Conservation (phyloP, 2,329 filamentous ascomycete species). For the Clathrospora elynae region DNA sequence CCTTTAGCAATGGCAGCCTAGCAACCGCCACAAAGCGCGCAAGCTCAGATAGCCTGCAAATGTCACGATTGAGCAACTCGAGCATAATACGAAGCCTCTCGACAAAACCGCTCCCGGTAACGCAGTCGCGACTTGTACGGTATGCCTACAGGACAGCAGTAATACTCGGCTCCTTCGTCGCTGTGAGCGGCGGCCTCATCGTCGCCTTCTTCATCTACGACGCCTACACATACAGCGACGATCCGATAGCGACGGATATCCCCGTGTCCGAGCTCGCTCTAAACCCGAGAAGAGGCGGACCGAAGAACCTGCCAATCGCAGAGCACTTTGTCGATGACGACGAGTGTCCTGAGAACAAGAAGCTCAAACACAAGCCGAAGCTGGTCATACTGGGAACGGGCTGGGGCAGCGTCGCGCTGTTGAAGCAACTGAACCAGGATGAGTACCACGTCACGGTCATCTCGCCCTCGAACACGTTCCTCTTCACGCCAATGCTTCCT, state of each 20-base stretch:
- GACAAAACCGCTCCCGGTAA: slow-evolving; percentile 38
- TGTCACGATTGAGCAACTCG: slow-evolving; percentile 24
- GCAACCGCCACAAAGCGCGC: slow-evolving; percentile 29
- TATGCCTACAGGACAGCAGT: slow-evolving; percentile 73
- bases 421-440: slow-evolving; percentile 87
- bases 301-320: slow-evolving; percentile 92
- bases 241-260: slow-evolving; percentile 70
- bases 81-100: slow-evolving; percentile 34
- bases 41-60: slow-evolving; percentile 26
- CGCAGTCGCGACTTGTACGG: slow-evolving; percentile 48
- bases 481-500: slow-evolving; percentile 97
- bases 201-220: slow-evolving; percentile 93
- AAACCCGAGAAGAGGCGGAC: slow-evolving; percentile 79
- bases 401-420: slow-evolving; percentile 89
- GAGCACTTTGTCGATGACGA: slow-evolving; percentile 89
- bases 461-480: slow-evolving; percentile 92
- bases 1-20: slow-evolving; percentile 35
- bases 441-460: slow-evolving; percentile 97
- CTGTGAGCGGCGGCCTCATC: slow-evolving; percentile 70
- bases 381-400: slow-evolving; percentile 91
- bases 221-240: slow-evolving; percentile 83
- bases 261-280: slow-evolving; percentile 84
- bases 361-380: slow-evolving; percentile 84
- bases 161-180: slow-evolving; percentile 74
- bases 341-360: slow-evolving; percentile 71